Conservation (phyloP, 2,329 filamentous ascomycete species). For the Knoxdaviesia capensis region DNA sequence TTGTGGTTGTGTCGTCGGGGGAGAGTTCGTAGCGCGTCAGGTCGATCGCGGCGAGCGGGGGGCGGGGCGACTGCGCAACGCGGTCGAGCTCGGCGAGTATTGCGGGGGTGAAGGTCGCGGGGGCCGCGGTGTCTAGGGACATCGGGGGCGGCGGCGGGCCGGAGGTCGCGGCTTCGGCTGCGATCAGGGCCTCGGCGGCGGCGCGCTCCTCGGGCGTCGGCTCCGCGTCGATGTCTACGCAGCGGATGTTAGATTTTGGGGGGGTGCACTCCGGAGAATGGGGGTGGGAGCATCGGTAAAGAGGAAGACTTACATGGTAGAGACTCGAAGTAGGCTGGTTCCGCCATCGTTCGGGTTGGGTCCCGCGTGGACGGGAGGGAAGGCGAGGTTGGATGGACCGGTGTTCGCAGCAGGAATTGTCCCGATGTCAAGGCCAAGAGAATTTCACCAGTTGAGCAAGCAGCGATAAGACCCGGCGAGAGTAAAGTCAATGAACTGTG, state of each 20-base stretch:
- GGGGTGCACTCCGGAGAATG: not conserved
- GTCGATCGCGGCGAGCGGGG: slow-evolving; percentile 48
- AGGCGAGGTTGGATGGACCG: no score
- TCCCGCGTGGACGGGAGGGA: no score
- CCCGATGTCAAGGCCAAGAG: not conserved
- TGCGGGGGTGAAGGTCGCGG: slow-evolving; percentile 40
- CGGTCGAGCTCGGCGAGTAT: slow-evolving; percentile 49
- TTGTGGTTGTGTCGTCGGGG: slow-evolving; percentile 12
- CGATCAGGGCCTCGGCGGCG: slow-evolving; percentile 49
- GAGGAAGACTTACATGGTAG: slow-evolving; percentile 45
- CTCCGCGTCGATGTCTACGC: slow-evolving; percentile 59
- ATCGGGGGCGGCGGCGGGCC: slow-evolving; percentile 19
- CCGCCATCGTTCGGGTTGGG: no score
- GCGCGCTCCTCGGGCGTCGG: slow-evolving; percentile 42
- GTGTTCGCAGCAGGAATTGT: no score
- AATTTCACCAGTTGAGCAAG: no score
- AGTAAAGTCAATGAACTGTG: no score
- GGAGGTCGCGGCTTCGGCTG: slow-evolving; percentile 36
- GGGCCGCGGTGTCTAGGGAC: slow-evolving; percentile 27
- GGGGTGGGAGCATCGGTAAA: slow-evolving; percentile 1
- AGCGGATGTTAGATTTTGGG: slow-evolving; percentile 1
- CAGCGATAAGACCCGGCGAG: no score
- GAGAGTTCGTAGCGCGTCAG: slow-evolving; percentile 62
- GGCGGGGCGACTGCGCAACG: slow-evolving; percentile 27
- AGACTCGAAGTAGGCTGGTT: slow-evolving; percentile 43